Conservation (phyloP, 129 eudicot genomes). For the Chrysanthemum seticuspe region DNA sequence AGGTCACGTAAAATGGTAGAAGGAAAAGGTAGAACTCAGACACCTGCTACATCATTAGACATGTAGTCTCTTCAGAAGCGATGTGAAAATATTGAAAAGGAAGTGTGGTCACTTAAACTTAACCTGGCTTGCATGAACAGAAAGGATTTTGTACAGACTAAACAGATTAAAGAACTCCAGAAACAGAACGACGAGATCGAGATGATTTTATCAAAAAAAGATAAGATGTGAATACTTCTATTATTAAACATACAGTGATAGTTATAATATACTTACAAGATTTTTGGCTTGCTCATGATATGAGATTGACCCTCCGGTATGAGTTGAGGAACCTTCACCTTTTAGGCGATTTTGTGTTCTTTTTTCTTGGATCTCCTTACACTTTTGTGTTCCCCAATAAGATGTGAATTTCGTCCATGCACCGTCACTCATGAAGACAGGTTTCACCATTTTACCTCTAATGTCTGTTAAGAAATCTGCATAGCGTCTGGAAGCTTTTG, state of each 20-base stretch:
- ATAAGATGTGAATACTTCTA: no score
- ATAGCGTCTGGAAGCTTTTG: no score
- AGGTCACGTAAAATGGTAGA: conserved; percentile 83
- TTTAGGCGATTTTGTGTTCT: neutral
- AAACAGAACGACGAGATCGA: neutral
- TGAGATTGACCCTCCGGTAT: neutral
- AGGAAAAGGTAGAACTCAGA: conserved; percentile 75
- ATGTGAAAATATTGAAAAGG: conserved; percentile 87
- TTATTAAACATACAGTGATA: no score
- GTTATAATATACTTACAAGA: neutral
- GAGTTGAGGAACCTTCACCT: neutral
- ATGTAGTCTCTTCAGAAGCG: conserved; percentile 70
- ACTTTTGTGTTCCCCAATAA: neutral
- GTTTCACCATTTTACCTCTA: no score
- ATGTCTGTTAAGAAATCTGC: no score
- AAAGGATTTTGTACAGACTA: conserved; percentile 13
- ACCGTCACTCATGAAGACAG: neutral
- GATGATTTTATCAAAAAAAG: no score
- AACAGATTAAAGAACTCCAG: no score
- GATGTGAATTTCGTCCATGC: neutral
- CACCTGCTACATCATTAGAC: conserved; percentile 68
- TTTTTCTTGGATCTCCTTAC: neutral
- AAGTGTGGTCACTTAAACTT: conserved; percentile 81
- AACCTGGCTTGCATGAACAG: conserved; percentile 84
- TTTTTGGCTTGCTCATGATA: neutral